phyloP scores from a whole-genome alignment of 306 rosid genomes.

The Hylodesmum podocarpum region DNA sequence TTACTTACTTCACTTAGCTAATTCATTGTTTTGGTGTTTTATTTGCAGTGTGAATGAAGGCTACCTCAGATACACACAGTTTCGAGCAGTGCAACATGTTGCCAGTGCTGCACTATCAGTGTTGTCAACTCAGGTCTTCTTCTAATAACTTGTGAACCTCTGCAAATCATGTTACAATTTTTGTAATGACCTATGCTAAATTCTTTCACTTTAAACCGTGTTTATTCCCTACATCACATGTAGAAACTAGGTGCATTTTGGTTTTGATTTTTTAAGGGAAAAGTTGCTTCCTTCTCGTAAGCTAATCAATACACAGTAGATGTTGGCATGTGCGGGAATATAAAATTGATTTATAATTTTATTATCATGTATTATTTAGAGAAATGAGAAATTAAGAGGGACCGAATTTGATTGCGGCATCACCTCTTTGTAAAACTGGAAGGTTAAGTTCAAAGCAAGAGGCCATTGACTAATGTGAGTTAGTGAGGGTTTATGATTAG shows the following conservation, averaged over 20 bases:
- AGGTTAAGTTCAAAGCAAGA: background rate
- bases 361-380: background rate
- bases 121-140: conserved; percentile 83
- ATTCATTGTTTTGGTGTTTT: background rate
- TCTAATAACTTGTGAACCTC: conserved; percentile 16
- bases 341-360: background rate
- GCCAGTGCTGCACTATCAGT: conserved; percentile 88
- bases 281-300: background rate
- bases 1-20: background rate
- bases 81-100: conserved; percentile 86
- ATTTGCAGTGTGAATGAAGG: conserved; percentile 85
- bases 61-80: conserved; percentile 87
- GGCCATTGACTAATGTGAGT: background rate
- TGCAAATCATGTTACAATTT: background rate
- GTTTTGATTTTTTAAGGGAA: background rate
- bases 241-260: background rate
- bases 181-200: background rate
- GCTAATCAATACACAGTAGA: background rate
- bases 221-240: background rate
- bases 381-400: background rate
- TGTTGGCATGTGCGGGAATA: background rate
- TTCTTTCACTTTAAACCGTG: background rate
- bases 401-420: background rate
- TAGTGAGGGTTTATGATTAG: background rate
- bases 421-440: background rate